phyloP scores from a whole-genome alignment of 352 stramenopile genomes.

The Pythium folliculosum region DNA sequence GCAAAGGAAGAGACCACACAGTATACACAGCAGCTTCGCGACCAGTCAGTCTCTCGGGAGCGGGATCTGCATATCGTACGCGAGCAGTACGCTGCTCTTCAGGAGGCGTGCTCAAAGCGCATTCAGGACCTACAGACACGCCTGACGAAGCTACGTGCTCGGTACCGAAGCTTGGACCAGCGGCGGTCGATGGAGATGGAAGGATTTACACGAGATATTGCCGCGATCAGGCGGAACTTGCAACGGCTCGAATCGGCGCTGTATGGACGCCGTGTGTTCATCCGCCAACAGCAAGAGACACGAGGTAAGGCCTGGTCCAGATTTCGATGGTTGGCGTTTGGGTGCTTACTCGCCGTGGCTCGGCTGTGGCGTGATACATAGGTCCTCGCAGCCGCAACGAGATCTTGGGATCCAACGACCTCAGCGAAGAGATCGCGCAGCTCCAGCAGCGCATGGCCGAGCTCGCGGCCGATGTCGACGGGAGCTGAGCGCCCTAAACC shows the following conservation, averaged over 20 bases:
- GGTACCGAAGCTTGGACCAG: constrained; percentile 67
- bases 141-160: constrained; percentile 56
- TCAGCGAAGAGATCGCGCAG: constrained; percentile 61
- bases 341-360: neutral
- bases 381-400: constrained; percentile 12
- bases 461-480: constrained; percentile 54
- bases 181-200: constrained; percentile 84
- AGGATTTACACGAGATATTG: constrained; percentile 72
- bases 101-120: constrained; percentile 64
- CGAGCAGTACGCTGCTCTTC: constrained; percentile 75
- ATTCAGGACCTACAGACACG: constrained; percentile 75
- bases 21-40: constrained; percentile 54
- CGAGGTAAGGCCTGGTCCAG: neutral
- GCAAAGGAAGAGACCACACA: constrained; percentile 59
- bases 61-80: constrained; percentile 73
- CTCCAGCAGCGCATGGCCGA: constrained; percentile 68
- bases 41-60: constrained; percentile 57
- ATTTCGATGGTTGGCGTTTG: neutral
- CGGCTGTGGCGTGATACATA: neutral
- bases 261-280: constrained; percentile 43
- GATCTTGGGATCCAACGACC: constrained; percentile 51
- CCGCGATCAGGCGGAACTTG: constrained; percentile 59
- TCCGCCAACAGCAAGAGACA: constrained; percentile 1
- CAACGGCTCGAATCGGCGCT: constrained; percentile 75
- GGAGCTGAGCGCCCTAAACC: constrained; percentile 7